Evolutionary conservation across 2,329 filamentous ascomycete genomes (phyloP).

Genomic region (Phyllosticta ampelicida): DNA sequence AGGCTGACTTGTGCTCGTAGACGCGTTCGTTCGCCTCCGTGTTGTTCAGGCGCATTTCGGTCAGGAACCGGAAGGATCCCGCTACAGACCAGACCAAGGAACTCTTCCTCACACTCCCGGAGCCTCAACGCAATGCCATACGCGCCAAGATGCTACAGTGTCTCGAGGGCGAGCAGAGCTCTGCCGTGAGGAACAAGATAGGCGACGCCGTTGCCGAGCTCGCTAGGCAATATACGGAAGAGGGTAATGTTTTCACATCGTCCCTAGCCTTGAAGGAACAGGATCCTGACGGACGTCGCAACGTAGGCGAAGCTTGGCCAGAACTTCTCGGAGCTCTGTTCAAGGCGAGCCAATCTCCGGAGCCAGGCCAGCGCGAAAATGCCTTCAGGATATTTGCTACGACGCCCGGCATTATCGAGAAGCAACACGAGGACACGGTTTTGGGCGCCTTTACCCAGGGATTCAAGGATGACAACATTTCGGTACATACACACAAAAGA

Average conservation of each 20-base stretch:
- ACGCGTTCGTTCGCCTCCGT: slow-evolving; percentile 85
- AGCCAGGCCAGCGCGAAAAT: slow-evolving; percentile 76
- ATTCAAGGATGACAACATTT: slow-evolving; percentile 77
- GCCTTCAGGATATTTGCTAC: slow-evolving; percentile 93
- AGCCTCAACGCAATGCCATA: slow-evolving; percentile 66
- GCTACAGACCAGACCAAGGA: slow-evolving; percentile 62
- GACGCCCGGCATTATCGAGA: slow-evolving; percentile 91
- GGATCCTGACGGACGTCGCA: slow-evolving; percentile 7
- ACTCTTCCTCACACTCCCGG: slow-evolving; percentile 69
- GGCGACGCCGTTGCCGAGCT: slow-evolving; percentile 96
- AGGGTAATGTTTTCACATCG: slow-evolving; percentile 48
- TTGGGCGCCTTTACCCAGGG: slow-evolving; percentile 79
- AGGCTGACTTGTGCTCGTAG: slow-evolving; percentile 36
- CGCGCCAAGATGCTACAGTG: slow-evolving; percentile 73
- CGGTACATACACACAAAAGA: slow-evolving; percentile 41
- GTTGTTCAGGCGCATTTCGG: slow-evolving; percentile 86
- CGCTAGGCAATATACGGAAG: slow-evolving; percentile 88
- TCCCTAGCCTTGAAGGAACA: slow-evolving; percentile 4
- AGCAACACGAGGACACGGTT: slow-evolving; percentile 87
- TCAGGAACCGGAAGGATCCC: slow-evolving; percentile 68
- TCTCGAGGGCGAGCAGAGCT: slow-evolving; percentile 60
- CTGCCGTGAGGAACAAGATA: slow-evolving; percentile 81
- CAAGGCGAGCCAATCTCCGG: slow-evolving; percentile 76
- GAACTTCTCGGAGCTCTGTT: slow-evolving; percentile 81
- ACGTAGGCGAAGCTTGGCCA: slow-evolving; percentile 69